phyloP scores from a whole-genome alignment of 2,329 filamentous ascomycete species.

The Phyllosticta capitalensis region DNA sequence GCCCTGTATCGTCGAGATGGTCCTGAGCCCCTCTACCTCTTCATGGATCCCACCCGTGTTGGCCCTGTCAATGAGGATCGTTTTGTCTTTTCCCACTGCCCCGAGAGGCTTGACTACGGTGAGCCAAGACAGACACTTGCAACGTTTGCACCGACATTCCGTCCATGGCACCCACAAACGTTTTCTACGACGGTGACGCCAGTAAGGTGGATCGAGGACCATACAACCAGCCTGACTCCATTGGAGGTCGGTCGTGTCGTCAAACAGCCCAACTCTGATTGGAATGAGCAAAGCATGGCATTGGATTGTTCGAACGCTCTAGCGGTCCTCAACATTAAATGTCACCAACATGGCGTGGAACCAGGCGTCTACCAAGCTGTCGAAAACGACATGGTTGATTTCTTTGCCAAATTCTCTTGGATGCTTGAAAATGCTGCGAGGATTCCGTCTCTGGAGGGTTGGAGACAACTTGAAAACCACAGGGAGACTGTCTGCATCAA shows the following conservation, averaged over 20 bases:
- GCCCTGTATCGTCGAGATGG: slow-evolving; percentile 41
- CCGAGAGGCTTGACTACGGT: slow-evolving; percentile 36
- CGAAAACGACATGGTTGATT: background rate
- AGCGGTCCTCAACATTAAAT: slow-evolving; percentile 17
- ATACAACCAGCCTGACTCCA: background rate
- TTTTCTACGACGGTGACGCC: background rate
- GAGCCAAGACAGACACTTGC: slow-evolving; percentile 39
- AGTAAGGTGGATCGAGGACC: background rate
- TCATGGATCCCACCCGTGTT: slow-evolving; percentile 46
- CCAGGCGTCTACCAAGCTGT: background rate
- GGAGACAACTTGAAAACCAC: slow-evolving; percentile 12
- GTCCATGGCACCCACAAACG: slow-evolving; percentile 19
- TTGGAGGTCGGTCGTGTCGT: background rate
- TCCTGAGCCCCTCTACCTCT: slow-evolving; percentile 41
- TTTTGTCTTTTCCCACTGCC: slow-evolving; percentile 48
- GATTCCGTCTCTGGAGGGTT: slow-evolving; percentile 16
- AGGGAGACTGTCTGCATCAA: slow-evolving; percentile 11
- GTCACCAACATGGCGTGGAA: slow-evolving; percentile 1
- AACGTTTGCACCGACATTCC: slow-evolving; percentile 29
- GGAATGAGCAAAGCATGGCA: background rate
- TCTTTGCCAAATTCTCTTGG: slow-evolving; percentile 18
- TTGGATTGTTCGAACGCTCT: slow-evolving; percentile 17
- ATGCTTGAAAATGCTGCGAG: slow-evolving; percentile 15
- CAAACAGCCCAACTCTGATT: background rate
- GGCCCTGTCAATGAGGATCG: slow-evolving; percentile 38